These are phyloP conservation scores for Castanospermum australe DNA, from an alignment of 306 rosid genomes.

Conservation along the genomic window DNA sequence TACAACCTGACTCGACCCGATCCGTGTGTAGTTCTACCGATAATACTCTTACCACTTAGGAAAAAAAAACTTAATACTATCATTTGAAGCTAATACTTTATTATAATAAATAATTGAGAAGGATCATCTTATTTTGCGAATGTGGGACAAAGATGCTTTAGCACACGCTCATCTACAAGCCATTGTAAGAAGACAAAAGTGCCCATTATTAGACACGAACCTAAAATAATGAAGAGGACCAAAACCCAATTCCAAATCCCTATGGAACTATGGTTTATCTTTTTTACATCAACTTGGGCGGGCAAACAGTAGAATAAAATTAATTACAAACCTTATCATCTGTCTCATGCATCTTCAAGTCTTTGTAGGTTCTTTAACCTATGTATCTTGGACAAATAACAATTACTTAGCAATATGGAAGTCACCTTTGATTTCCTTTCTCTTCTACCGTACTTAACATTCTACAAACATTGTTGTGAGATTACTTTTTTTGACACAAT, in stretches of 20 bases:
- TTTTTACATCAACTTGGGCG: slow-evolving; percentile 24
- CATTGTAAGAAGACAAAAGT: slow-evolving; percentile 39
- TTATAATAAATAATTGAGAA: slow-evolving; percentile 24
- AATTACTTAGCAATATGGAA: neutral
- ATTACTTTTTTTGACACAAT: no score
- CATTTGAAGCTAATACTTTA: slow-evolving; percentile 9
- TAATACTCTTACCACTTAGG: no score
- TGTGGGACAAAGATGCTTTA: slow-evolving; percentile 38
- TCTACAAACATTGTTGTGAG: no score
- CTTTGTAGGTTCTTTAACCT: slow-evolving; percentile 29
- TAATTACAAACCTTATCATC: neutral
- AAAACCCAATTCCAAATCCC: slow-evolving; percentile 46
- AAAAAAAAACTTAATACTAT: neutral
- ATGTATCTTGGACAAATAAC: neutral
- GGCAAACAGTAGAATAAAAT: slow-evolving; percentile 5
- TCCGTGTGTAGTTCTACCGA: no score
- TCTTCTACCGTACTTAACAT: neutral
- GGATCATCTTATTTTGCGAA: slow-evolving; percentile 33
- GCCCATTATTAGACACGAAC: slow-evolving; percentile 24
- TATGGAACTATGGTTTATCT: slow-evolving; percentile 26
- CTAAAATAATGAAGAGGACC: slow-evolving; percentile 28
- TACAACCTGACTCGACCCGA: no score
- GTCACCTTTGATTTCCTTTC: neutral
- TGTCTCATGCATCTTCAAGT: slow-evolving; percentile 1
- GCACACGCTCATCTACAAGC: slow-evolving; percentile 31